Evolutionary conservation across 306 rosid genomes (phyloP).

Genomic region (Ormosia semicastrata): DNA sequence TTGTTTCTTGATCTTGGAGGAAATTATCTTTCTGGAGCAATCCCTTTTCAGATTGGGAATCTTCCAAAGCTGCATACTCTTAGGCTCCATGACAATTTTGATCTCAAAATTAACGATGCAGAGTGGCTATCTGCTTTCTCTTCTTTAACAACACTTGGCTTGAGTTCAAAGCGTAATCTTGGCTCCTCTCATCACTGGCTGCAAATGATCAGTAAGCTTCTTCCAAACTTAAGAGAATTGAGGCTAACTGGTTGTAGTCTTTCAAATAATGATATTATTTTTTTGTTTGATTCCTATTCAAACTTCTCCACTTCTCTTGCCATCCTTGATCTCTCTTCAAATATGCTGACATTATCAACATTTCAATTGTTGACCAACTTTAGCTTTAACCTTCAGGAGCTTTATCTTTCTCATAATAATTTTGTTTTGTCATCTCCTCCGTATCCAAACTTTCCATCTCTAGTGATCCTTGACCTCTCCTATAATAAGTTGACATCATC

Average conservation of each 20-base stretch:
- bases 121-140: neutral
- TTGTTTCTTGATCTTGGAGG: neutral
- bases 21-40: neutral
- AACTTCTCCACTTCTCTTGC: slow-evolving; percentile 1
- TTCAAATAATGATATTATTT: neutral
- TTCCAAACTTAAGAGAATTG: neutral
- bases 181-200: neutral
- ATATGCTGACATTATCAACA: neutral
- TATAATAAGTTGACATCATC: neutral
- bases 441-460: neutral
- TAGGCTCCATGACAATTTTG: neutral
- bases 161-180: neutral
- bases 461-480: slow-evolving; percentile 12
- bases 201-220: neutral
- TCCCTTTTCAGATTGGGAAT: neutral
- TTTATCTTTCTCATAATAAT: neutral
- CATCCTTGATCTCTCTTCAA: neutral
- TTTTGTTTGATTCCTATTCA: neutral
- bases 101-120: neutral
- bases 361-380: neutral
- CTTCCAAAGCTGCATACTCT: neutral
- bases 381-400: neutral
- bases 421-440: neutral
- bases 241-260: neutral
- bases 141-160: neutral